Conservation (phyloP, 2,329 filamentous ascomycete genomes). For the Alternaria sp. region DNA sequence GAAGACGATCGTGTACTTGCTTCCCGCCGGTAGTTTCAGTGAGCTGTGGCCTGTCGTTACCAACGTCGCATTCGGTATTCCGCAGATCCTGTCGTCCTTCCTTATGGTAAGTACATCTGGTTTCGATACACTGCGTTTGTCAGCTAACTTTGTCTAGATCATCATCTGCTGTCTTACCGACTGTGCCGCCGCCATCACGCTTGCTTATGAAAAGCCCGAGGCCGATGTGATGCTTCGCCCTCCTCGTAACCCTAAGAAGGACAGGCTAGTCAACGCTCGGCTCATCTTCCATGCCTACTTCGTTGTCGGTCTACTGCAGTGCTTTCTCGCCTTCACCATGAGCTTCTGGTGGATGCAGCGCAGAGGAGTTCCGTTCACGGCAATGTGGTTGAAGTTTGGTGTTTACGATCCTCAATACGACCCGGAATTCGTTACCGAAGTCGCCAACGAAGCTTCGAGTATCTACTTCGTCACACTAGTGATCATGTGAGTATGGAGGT, state of each 20-base stretch:
- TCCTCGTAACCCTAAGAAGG: slow-evolving; percentile 71
- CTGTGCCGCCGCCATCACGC: slow-evolving; percentile 66
- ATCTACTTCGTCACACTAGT: slow-evolving; percentile 84
- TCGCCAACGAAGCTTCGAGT: slow-evolving; percentile 70
- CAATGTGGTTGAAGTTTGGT: slow-evolving; percentile 65
- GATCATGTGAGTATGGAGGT: slow-evolving; percentile 66
- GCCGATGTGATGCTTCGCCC: slow-evolving; percentile 74
- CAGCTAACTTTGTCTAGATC: slow-evolving; percentile 15
- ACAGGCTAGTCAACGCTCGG: slow-evolving; percentile 75
- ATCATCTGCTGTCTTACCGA: slow-evolving; percentile 74
- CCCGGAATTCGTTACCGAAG: slow-evolving; percentile 45
- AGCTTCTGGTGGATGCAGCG: slow-evolving; percentile 53
- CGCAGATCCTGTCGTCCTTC: slow-evolving; percentile 75
- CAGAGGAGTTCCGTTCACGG: slow-evolving; percentile 67
- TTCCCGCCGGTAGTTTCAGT: slow-evolving; percentile 75
- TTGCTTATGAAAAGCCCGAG: slow-evolving; percentile 80
- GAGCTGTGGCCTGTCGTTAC: slow-evolving; percentile 79
- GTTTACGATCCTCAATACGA: slow-evolving; percentile 33
- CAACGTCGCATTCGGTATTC: slow-evolving; percentile 73
- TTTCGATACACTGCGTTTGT: fast-evolving
- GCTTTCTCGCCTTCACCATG: slow-evolving; percentile 53
- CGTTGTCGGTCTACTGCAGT: slow-evolving; percentile 66
- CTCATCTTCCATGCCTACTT: slow-evolving; percentile 77
- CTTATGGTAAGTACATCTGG: slow-evolving; percentile 60
- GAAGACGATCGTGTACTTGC: slow-evolving; percentile 76